These are phyloP conservation scores for Eutreptiella sp. DNA, from an alignment of 208 protist genomes.

Conservation along the genomic window DNA sequence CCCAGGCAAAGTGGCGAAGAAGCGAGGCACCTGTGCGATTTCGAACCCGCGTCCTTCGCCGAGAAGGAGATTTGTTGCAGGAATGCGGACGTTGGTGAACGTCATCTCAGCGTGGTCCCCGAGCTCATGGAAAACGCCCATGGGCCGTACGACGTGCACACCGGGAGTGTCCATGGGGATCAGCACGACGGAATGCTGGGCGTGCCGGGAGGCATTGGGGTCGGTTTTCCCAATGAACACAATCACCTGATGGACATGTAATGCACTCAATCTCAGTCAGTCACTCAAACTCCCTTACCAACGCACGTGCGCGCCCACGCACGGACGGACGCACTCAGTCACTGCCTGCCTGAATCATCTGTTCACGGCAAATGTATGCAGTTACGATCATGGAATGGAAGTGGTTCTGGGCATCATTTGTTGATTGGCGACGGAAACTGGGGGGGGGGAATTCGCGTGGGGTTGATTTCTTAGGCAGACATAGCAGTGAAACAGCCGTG, in stretches of 20 bases:
- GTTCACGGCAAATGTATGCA: too few species aligned
- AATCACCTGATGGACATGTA: conserved; percentile 12
- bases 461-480: too few species aligned
- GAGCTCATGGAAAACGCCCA: conserved; percentile 35
- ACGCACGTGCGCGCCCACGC: too few species aligned
- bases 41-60: conserved; percentile 66
- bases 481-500: too few species aligned
- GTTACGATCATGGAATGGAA: too few species aligned
- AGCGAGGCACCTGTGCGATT: conserved; percentile 46
- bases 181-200: conserved; percentile 66
- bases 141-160: conserved; percentile 43
- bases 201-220: conserved; percentile 26
- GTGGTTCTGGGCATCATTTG: too few species aligned
- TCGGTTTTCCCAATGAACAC: conserved; percentile 59
- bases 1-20: conserved; percentile 7
- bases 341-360: too few species aligned
- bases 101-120: conserved; percentile 49
- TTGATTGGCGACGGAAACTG: too few species aligned
- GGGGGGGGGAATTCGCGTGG: too few species aligned
- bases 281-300: too few species aligned
- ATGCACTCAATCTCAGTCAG: too few species aligned
- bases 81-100: conserved; percentile 59
- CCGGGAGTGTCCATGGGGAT: conserved; percentile 62
- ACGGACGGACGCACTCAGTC: too few species aligned
- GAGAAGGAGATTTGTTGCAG: conserved; percentile 48